A percentile compares a stretch with the other conserved stretches of the same genome.
Evolutionary conservation across 2,329 filamentous ascomycete genomes (phyloP).

Genomic region (Orbilia ellipsospora): DNA sequence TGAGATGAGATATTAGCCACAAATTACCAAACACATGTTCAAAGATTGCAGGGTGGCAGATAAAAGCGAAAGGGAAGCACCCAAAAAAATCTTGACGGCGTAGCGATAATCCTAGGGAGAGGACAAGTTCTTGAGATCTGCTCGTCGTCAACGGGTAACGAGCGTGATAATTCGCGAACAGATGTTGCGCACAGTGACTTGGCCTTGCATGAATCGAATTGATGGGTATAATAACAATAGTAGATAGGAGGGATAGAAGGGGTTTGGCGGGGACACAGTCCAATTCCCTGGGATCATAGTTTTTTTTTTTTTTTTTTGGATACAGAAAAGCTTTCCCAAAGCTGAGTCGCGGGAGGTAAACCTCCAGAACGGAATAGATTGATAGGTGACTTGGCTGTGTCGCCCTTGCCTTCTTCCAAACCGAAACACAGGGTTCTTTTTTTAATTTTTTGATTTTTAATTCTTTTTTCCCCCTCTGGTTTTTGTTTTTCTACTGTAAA

Average conservation of each 20-base stretch:
- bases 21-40: slow-evolving; percentile 37
- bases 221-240: slow-evolving; percentile 10
- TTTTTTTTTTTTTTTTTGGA: too few relatives aligned
- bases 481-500: background rate
- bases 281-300: slow-evolving; percentile 40
- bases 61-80: slow-evolving; percentile 24
- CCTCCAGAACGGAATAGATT: slow-evolving; percentile 6
- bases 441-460: too few relatives aligned
- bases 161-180: slow-evolving; percentile 24
- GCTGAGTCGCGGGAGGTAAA: background rate
- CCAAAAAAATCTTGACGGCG: background rate
- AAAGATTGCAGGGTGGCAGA: slow-evolving; percentile 17
- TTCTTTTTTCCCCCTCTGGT: too few relatives aligned
- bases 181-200: slow-evolving; percentile 49
- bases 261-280: slow-evolving; percentile 8
- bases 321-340: background rate
- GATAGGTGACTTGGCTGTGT: slow-evolving; percentile 39
- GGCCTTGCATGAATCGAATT: slow-evolving; percentile 41
- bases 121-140: background rate
- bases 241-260: slow-evolving; percentile 32
- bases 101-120: background rate
- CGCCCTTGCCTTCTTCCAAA: slow-evolving; percentile 30
- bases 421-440: slow-evolving; percentile 26
- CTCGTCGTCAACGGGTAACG: background rate
- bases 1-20: slow-evolving; percentile 35